phyloP scores from a whole-genome alignment of 441 rosid genomes.

The Mallotus repandus region DNA sequence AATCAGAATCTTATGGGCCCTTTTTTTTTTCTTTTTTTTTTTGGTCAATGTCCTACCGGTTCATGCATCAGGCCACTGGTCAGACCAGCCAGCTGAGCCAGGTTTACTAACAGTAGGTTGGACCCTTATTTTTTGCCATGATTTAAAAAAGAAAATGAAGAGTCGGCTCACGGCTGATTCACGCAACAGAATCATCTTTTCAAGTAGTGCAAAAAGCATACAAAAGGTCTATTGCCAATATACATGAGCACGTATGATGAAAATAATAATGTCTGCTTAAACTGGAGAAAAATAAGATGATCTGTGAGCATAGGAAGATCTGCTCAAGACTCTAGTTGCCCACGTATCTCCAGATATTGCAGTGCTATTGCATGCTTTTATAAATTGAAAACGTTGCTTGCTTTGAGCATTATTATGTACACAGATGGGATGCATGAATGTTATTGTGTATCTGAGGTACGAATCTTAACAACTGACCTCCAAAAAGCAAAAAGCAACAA shows the following conservation, averaged over 20 bases:
- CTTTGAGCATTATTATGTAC: constrained; percentile 4
- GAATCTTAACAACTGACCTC: background rate
- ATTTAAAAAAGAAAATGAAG: no score
- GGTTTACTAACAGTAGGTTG: no score
- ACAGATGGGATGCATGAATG: background rate
- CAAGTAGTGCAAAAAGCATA: background rate
- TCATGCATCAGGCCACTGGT: no score
- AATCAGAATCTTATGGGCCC: no score
- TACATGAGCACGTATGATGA: background rate
- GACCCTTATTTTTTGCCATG: no score
- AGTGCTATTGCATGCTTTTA: background rate
- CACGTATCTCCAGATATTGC: no score
- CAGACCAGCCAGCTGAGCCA: no score
- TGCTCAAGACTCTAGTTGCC: background rate
- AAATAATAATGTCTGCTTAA: background rate
- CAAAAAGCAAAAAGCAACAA: background rate
- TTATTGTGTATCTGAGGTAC: background rate
- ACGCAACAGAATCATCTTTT: background rate
- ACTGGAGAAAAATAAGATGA: background rate
- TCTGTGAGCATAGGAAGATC: no score
- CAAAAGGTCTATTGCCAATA: background rate
- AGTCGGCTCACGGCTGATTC: no score
- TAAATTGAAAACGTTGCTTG: background rate
- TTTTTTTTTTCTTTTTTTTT: no score
- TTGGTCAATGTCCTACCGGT: no score